Evolutionary conservation across 768 basidiomycete species (phyloP).

Genomic region (Cyclocybe aegerita): DNA sequence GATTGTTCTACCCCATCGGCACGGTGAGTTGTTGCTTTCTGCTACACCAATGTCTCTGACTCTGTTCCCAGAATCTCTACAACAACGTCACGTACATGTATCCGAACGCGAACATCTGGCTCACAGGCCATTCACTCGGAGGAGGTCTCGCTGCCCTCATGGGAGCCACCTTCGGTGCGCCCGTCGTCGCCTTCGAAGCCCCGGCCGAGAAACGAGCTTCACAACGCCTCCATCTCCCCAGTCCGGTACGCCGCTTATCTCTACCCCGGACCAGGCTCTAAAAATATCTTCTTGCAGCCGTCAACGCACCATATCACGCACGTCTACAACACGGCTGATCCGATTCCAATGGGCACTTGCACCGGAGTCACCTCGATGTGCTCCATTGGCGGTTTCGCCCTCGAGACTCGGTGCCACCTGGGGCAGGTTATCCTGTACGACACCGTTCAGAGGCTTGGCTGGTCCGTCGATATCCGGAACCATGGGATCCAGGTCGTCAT

Average conservation of each 20-base stretch:
- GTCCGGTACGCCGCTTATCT: constrained; percentile 56
- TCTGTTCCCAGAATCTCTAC: constrained; percentile 70
- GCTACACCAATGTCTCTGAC: neutral
- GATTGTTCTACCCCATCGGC: constrained; percentile 85
- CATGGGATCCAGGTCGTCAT: constrained; percentile 73
- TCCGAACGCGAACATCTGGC: constrained; percentile 86
- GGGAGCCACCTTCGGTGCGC: constrained; percentile 88
- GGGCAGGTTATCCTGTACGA: constrained; percentile 85
- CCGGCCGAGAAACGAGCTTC: constrained; percentile 75
- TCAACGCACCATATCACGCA: constrained; percentile 79
- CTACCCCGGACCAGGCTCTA: neutral
- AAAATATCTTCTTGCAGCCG: constrained; percentile 40
- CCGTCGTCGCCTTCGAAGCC: constrained; percentile 88
- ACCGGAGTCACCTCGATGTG: constrained; percentile 62
- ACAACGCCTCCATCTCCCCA: constrained; percentile 79
- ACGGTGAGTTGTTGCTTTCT: constrained; percentile 50
- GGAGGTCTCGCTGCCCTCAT: constrained; percentile 83
- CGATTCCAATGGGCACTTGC: constrained; percentile 85
- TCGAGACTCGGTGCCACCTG: constrained; percentile 87
- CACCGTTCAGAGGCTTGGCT: constrained; percentile 76
- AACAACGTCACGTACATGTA: constrained; percentile 92
- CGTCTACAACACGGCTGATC: constrained; percentile 91
- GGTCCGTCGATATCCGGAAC: constrained; percentile 74
- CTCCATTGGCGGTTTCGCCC: constrained; percentile 70
- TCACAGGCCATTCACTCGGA: constrained; percentile 81